These are phyloP conservation scores for Nakataea oryzae DNA, from an alignment of 2,329 filamentous ascomycete species.

Conservation along the genomic window DNA sequence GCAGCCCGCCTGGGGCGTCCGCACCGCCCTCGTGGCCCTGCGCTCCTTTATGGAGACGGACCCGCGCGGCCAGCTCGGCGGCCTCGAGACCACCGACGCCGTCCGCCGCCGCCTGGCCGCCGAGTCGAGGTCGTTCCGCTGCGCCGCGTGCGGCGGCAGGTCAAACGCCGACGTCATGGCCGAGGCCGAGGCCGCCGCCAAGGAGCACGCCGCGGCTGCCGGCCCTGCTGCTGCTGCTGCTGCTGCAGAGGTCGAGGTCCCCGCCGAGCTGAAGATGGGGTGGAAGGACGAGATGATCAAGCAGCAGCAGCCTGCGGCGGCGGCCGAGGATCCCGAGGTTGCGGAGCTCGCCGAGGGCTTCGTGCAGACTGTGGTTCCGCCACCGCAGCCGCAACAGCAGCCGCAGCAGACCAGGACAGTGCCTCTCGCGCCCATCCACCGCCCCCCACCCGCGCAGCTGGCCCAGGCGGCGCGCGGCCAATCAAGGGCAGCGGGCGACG, in stretches of 20 bases:
- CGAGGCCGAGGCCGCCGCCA: slow-evolving; percentile 54
- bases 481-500: slow-evolving; percentile 25
- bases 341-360: slow-evolving; percentile 47
- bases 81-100: slow-evolving; percentile 63
- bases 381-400: slow-evolving; percentile 6
- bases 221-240: no score
- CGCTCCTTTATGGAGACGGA: slow-evolving; percentile 91
- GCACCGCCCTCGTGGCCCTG: slow-evolving; percentile 73
- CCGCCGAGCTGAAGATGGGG: slow-evolving; percentile 50
- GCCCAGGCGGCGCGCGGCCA: slow-evolving; percentile 6
- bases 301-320: slow-evolving; percentile 11
- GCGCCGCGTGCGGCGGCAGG: slow-evolving; percentile 59
- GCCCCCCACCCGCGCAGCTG: slow-evolving; percentile 7
- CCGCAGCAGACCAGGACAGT: slow-evolving; percentile 24
- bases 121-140: slow-evolving; percentile 57
- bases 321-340: slow-evolving; percentile 26
- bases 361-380: slow-evolving; percentile 26
- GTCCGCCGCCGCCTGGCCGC: slow-evolving; percentile 60
- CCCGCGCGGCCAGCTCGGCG: slow-evolving; percentile 78
- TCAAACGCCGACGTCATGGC: slow-evolving; percentile 64
- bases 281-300: slow-evolving; percentile 62
- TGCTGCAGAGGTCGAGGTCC: slow-evolving; percentile 35
- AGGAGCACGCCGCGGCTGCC: slow-evolving; percentile 16
- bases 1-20: slow-evolving; percentile 96
- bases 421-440: slow-evolving; percentile 13